Conservation (phyloP, 495 filamentous ascomycete genomes). For the Trypethelium eluteriae region DNA sequence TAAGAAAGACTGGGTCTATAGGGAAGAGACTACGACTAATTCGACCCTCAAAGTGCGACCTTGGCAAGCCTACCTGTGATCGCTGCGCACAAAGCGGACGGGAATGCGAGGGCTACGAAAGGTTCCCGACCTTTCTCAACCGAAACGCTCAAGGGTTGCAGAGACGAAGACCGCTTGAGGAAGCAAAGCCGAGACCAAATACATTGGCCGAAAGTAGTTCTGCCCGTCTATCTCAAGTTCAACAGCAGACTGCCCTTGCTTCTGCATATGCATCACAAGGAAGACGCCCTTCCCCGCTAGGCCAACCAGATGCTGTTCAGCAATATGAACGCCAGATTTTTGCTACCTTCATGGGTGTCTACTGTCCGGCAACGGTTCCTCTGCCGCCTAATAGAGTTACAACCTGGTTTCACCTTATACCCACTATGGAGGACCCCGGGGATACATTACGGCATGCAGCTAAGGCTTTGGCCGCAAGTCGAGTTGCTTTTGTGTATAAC, state of each 20-base stretch:
- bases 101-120: slow-evolving; percentile 5
- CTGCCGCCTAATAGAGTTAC: neutral
- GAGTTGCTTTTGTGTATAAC: neutral
- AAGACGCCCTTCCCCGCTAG: neutral
- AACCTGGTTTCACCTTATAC: neutral
- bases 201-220: neutral
- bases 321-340: neutral
- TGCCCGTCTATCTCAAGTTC: neutral
- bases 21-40: neutral
- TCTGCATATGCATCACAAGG: neutral
- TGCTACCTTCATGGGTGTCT: neutral
- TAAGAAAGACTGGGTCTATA: neutral
- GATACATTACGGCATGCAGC: neutral
- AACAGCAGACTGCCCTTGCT: neutral
- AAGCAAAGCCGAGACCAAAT: neutral
- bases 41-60: slow-evolving; percentile 6
- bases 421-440: neutral
- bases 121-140: neutral
- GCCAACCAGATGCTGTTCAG: neutral
- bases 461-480: neutral
- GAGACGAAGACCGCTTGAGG: neutral
- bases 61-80: neutral
- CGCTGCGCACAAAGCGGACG: neutral
- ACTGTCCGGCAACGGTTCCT: neutral
- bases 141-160: neutral